Evolutionary conservation across 352 stramenopile genomes (phyloP).

Genomic region (Plasmopara muralis): DNA sequence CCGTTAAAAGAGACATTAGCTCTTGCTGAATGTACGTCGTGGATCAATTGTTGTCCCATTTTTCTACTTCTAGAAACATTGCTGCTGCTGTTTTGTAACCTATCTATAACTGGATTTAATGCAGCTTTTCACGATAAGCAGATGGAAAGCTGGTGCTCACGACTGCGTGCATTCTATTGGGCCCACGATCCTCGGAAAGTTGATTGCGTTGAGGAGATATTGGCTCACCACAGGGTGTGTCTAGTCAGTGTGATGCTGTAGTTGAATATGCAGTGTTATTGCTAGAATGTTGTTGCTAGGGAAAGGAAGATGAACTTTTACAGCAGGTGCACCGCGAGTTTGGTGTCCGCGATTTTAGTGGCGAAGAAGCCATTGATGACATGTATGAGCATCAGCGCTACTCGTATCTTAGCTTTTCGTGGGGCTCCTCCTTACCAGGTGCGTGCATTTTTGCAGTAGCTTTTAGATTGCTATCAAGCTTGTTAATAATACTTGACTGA

Average conservation of each 20-base stretch:
- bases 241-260: background rate
- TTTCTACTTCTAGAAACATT: too few species aligned
- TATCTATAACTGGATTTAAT: background rate
- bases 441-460: background rate
- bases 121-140: conserved; percentile 13
- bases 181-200: conserved; percentile 65
- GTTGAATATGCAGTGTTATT: background rate
- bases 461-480: background rate
- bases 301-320: conserved; percentile 49
- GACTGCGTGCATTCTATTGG: conserved; percentile 65
- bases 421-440: conserved; percentile 59
- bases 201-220: conserved; percentile 50
- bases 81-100: too few species aligned
- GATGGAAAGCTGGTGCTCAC: conserved; percentile 21
- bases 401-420: conserved; percentile 72
- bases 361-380: conserved; percentile 60
- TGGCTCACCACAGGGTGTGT: conserved; percentile 34
- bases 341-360: conserved; percentile 62
- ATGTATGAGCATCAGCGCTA: conserved; percentile 81
- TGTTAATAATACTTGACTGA: background rate
- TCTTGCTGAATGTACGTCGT: conserved; percentile 11
- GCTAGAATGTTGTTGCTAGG: conserved; percentile 18
- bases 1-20: background rate
- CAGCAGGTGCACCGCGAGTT: conserved; percentile 56
- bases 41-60: background rate